Evolutionary conservation across 2,329 filamentous ascomycete genomes (phyloP).

Genomic region (Colletotrichum horii): DNA sequence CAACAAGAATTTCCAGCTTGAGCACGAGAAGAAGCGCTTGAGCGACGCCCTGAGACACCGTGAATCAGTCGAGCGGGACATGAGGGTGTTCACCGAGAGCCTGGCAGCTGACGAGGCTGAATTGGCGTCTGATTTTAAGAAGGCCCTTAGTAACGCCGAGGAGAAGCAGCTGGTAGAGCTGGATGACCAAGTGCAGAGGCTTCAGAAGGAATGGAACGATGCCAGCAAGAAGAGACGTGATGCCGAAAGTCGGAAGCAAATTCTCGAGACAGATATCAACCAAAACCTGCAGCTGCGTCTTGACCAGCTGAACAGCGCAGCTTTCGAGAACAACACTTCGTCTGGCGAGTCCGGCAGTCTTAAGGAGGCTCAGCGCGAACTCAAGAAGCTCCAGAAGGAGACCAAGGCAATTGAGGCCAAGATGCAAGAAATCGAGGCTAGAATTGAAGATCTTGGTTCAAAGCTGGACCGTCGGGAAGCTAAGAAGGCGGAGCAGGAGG

Average conservation of each 20-base stretch:
- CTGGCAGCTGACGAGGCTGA: constrained; percentile 81
- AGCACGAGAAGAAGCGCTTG: constrained; percentile 74
- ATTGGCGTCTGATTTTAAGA: constrained; percentile 87
- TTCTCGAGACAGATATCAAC: constrained; percentile 85
- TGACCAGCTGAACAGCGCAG: constrained; percentile 81
- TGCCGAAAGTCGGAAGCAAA: constrained; percentile 79
- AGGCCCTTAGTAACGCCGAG: constrained; percentile 82
- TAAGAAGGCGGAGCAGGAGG: constrained; percentile 67
- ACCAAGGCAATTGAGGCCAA: constrained; percentile 71
- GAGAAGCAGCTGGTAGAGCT: constrained; percentile 80
- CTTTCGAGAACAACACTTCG: constrained; percentile 66
- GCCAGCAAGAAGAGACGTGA: constrained; percentile 76
- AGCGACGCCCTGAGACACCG: constrained; percentile 70
- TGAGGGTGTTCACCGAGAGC: constrained; percentile 78
- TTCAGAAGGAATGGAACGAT: constrained; percentile 79
- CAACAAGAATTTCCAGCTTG: constrained; percentile 75
- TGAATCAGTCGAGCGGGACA: constrained; percentile 74
- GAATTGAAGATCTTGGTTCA: constrained; percentile 61
- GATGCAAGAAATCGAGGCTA: constrained; percentile 75
- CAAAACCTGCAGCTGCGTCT: constrained; percentile 87
- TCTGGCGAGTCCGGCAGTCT: constrained; percentile 62
- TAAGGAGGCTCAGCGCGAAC: constrained; percentile 79
- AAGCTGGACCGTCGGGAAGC: constrained; percentile 62
- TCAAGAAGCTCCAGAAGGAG: constrained; percentile 76
- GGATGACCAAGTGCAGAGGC: constrained; percentile 70